Evolutionary conservation across 2,329 filamentous ascomycete species (phyloP).

Genomic region (Decorospora gaudefroyi): DNA sequence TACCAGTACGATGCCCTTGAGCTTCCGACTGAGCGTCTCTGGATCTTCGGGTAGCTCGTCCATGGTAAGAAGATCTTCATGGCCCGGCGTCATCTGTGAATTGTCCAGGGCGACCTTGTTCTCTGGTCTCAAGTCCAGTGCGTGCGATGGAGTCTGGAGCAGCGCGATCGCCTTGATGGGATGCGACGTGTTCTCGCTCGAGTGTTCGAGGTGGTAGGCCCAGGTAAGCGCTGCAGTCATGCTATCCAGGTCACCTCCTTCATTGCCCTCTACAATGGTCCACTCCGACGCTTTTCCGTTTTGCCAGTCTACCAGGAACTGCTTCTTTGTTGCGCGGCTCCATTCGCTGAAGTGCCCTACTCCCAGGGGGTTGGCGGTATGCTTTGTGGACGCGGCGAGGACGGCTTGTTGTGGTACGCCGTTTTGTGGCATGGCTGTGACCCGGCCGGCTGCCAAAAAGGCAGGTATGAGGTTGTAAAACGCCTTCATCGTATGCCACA

Average conservation of each 20-base stretch:
- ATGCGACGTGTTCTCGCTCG: conserved; percentile 49
- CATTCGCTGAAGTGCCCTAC: conserved; percentile 57
- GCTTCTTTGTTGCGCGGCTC: conserved; percentile 54
- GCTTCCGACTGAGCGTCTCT: conserved; percentile 50
- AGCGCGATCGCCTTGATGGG: conserved; percentile 55
- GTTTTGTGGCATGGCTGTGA: conserved; percentile 23
- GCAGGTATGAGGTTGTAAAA: conserved; percentile 18
- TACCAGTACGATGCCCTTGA: conserved; percentile 54
- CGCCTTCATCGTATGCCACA: conserved; percentile 31
- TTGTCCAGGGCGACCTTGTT: conserved; percentile 54
- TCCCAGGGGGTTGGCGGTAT: conserved; percentile 32
- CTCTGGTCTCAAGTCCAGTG: conserved; percentile 55
- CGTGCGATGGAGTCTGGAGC: conserved; percentile 54
- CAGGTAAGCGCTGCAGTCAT: conserved; percentile 54
- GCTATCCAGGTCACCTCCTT: conserved; percentile 52
- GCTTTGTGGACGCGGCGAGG: conserved; percentile 17
- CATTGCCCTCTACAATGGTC: conserved; percentile 55
- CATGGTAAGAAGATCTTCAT: conserved; percentile 54
- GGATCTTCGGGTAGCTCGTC: conserved; percentile 55
- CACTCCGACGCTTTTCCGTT: conserved; percentile 50
- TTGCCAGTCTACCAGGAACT: conserved; percentile 56
- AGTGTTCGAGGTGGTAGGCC: conserved; percentile 55
- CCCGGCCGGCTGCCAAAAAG: conserved; percentile 18
- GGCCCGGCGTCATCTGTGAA: conserved; percentile 53
- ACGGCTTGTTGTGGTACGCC: conserved; percentile 24